Conservation (phyloP, 2,329 filamentous ascomycete species). For the Fusarium nodosum region DNA sequence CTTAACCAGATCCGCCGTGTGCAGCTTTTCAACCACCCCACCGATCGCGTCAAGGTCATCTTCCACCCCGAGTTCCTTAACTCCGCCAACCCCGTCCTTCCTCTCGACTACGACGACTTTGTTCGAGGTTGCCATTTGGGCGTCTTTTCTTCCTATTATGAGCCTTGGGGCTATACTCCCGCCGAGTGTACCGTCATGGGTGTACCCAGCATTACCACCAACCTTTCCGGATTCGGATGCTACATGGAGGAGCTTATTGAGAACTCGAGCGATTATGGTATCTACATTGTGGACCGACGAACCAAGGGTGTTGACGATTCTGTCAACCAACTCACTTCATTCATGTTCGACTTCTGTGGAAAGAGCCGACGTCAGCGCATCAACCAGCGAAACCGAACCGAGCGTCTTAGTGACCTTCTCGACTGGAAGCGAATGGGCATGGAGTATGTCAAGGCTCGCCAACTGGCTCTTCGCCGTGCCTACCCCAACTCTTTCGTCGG, state of each 20-base stretch:
- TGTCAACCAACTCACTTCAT: slow-evolving; percentile 89
- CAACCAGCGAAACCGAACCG: slow-evolving; percentile 97
- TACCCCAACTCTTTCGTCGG: slow-evolving; percentile 88
- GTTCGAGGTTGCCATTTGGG: slow-evolving; percentile 96
- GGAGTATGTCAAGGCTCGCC: slow-evolving; percentile 98
- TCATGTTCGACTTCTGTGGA: slow-evolving; percentile 91
- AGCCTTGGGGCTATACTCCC: slow-evolving; percentile 98
- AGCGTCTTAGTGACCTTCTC: slow-evolving; percentile 91
- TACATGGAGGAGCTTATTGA: slow-evolving; percentile 99
- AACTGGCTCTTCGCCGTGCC: slow-evolving; percentile 89
- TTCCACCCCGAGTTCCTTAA: slow-evolving; percentile 99
- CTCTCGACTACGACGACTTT: slow-evolving; percentile 98
- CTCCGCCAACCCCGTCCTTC: slow-evolving; percentile 93
- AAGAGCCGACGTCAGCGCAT: slow-evolving; percentile 98
- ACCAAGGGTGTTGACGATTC: slow-evolving; percentile 97
- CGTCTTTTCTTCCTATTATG: slow-evolving; percentile 97
- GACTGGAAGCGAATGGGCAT: slow-evolving; percentile 99
- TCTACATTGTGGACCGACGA: slow-evolving; percentile 97
- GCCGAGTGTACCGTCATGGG: slow-evolving; percentile 99
- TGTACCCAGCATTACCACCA: slow-evolving; percentile 97
- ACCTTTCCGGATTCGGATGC: slow-evolving; percentile 96
- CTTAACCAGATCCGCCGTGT: slow-evolving; percentile 96
- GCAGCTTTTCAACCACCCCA: slow-evolving; percentile 95
- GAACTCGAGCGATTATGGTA: slow-evolving; percentile 97
- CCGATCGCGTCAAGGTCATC: slow-evolving; percentile 95